Evolutionary conservation across 768 basidiomycete genomes (phyloP).

Genomic region (Boletus pseudopeckii): DNA sequence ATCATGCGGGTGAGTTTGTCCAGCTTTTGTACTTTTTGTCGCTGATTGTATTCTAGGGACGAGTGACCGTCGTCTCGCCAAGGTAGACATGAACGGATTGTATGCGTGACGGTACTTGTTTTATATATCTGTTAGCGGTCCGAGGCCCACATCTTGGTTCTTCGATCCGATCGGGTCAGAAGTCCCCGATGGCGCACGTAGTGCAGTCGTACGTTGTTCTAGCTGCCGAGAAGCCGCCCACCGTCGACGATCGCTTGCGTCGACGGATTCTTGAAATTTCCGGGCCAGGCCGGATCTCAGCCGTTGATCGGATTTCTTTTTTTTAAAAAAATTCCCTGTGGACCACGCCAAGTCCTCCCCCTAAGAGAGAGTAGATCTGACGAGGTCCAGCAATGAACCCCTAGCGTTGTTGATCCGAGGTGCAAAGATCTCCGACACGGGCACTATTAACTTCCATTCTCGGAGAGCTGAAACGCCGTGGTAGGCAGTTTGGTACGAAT

Average conservation of each 20-base stretch:
- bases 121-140: not conserved
- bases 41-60: slow-evolving; percentile 19
- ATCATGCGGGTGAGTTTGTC: slow-evolving; percentile 23
- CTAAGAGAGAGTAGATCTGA: no score
- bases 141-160: no score
- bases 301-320: slow-evolving; percentile 13
- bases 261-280: slow-evolving; percentile 16
- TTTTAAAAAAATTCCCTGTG: no score
- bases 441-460: slow-evolving; percentile 1
- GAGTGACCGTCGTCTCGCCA: slow-evolving; percentile 17
- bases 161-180: slow-evolving; percentile 21
- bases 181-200: slow-evolving; percentile 3
- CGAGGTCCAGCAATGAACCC: no score
- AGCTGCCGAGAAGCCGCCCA: no score
- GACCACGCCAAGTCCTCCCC: not conserved
- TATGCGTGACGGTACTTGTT: slow-evolving; percentile 21
- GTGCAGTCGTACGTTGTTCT: no score
- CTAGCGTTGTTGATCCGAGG: no score
- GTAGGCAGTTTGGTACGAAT: no score
- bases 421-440: no score
- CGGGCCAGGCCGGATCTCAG: slow-evolving; percentile 19
- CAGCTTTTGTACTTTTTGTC: not conserved
- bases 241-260: slow-evolving; percentile 7
- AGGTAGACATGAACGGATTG: slow-evolving; percentile 18
- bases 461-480: slow-evolving; percentile 9